These are phyloP conservation scores for Ramalina intermedia DNA, from an alignment of 495 filamentous ascomycete genomes.

Conservation along the genomic window DNA sequence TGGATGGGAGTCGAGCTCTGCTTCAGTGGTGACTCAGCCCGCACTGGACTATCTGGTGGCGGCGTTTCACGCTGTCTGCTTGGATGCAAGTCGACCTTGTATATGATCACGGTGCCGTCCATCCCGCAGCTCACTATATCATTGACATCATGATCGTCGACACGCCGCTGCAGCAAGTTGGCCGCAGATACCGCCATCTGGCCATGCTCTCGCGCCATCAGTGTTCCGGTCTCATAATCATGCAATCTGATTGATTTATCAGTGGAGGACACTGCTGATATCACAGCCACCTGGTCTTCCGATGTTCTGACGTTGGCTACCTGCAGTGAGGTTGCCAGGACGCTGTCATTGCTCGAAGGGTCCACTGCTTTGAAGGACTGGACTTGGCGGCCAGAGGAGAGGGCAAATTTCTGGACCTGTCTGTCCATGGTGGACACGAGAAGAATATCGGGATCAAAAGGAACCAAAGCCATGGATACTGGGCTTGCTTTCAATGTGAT, in stretches of 20 bases:
- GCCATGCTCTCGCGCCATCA: constrained; percentile 81
- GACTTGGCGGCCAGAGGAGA: constrained; percentile 52
- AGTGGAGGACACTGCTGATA: constrained; percentile 75
- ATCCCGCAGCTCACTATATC: constrained; percentile 60
- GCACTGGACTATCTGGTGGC: not conserved
- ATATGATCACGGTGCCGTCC: constrained; percentile 79
- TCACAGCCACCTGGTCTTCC: constrained; percentile 30
- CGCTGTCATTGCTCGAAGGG: constrained; percentile 60
- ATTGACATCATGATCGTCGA: constrained; percentile 22
- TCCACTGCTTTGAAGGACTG: constrained; percentile 71
- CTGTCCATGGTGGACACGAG: constrained; percentile 74
- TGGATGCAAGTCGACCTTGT: constrained; percentile 34
- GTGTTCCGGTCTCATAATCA: constrained; percentile 54
- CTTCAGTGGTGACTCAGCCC: constrained; percentile 36
- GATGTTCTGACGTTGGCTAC: constrained; percentile 30
- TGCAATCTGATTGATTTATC: constrained; percentile 92
- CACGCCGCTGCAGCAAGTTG: constrained; percentile 44
- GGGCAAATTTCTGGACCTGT: constrained; percentile 60
- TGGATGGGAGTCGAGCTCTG: constrained; percentile 30
- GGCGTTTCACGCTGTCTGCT: constrained; percentile 2
- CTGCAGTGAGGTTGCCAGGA: constrained; percentile 64
- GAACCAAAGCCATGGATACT: constrained; percentile 57
- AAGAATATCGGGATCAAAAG: constrained; percentile 44
- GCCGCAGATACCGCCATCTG: constrained; percentile 83
- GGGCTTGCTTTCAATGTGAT: constrained; percentile 78